These are phyloP conservation scores for Panaeolus cyanescens DNA, from an alignment of 768 basidiomycete genomes.

Conservation along the genomic window DNA sequence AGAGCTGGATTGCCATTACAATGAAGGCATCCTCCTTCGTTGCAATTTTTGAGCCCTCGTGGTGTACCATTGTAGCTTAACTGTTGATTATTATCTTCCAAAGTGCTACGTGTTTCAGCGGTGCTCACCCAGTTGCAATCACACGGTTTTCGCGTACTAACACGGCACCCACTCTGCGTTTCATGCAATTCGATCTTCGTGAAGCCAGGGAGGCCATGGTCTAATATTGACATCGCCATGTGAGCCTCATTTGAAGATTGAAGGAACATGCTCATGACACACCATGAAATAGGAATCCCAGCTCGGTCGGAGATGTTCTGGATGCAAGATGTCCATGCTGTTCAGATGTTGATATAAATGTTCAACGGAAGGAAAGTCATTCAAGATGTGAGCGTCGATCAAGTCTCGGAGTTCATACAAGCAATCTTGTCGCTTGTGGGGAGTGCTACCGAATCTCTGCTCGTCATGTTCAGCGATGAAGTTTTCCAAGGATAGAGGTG, in stretches of 20 bases:
- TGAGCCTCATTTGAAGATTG: not conserved
- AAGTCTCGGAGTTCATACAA: constrained; percentile 45
- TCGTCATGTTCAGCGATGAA: constrained; percentile 78
- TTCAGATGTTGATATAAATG: constrained; percentile 67
- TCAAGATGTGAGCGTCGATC: constrained; percentile 62
- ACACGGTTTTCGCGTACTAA: constrained; percentile 84
- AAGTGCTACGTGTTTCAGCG: not conserved
- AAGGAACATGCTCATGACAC: constrained; percentile 13
- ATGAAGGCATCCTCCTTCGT: constrained; percentile 84
- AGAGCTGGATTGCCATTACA: constrained; percentile 62
- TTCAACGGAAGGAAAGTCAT: constrained; percentile 58
- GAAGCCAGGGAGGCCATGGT: constrained; percentile 90
- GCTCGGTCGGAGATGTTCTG: constrained; percentile 77
- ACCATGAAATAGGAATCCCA: constrained; percentile 99
- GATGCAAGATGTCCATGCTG: constrained; percentile 64
- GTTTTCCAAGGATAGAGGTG: constrained; percentile 54
- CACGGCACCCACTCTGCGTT: constrained; percentile 92
- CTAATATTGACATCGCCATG: constrained; percentile 35
- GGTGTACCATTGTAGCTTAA: constrained; percentile 94
- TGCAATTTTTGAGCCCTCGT: constrained; percentile 86
- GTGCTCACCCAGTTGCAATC: constrained; percentile 71
- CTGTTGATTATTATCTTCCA: not conserved
- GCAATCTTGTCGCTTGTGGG: constrained; percentile 16
- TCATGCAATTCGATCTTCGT: constrained; percentile 94
- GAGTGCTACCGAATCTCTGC: constrained; percentile 55